Evolutionary conservation across 495 filamentous ascomycete genomes (phyloP), one percentile per base, ranked within the genome.

Genomic region (Astrothelium subdiscretum): DNA sequence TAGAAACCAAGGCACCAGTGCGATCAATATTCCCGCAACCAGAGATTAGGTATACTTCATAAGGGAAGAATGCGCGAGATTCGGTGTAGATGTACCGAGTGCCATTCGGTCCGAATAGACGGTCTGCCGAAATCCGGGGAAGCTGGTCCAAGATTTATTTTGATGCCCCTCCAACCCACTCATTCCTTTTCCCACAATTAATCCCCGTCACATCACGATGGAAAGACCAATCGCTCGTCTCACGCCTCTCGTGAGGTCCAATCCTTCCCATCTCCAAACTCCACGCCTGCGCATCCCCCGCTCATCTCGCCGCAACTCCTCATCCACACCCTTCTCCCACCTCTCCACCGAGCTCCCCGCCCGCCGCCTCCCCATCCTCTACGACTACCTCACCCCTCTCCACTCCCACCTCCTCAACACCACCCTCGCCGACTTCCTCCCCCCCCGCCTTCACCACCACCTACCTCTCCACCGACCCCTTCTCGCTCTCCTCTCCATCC

Each of bases 351-450:
- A 60, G n/a, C 60, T 74, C 27, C 60, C 58, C 11, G 54, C 71
- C 51, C 83, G 85, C 60, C 75, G 70, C 27, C 73, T 85, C 43
- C 83, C 83, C 26, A 63, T 82, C 59, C 77, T 80, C 44, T 76
- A 79, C 66, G 89, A 94, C 70, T 80, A 84, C 67, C 77, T 91
- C 69, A 77, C 80, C 43, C 82, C 86, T 1, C 81, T 78, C 31
- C 79, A 78, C 2, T 87, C 86, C 0, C 78, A 87, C 71, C 82
- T 89, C 2, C 78, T 94, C 43, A 76, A 78, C 65, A 74, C 82
- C 35, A 81, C 85, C 24, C 81, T 95, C 18, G 68, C 70, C 20
- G 83, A 85, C 65, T 78, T 86, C 66, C 74, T 92, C 11, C 75
- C 74, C 60, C 60, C n/a, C 58, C 35, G 22, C 32, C 75, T 73